Conservation (phyloP, 345 rosid genomes). For the Brassica juncea region DNA sequence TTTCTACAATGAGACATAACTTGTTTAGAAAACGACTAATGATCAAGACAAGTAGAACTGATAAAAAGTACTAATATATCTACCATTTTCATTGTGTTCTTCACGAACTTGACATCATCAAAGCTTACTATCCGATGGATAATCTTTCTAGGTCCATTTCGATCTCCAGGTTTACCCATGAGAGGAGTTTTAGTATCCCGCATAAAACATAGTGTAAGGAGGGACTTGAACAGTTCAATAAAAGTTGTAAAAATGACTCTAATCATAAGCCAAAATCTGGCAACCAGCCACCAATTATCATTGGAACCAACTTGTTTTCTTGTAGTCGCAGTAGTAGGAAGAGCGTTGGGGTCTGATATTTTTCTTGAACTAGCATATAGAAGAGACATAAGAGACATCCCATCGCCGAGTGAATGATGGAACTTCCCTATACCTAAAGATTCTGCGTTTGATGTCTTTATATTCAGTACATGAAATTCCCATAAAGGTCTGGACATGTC, state of each 20-base stretch:
- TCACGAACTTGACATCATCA: constrained; percentile 51
- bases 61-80: not conserved
- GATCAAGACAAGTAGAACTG: not conserved
- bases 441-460: constrained; percentile 19
- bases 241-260: constrained; percentile 46
- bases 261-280: constrained; percentile 43
- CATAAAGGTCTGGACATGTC: constrained; percentile 64
- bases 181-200: constrained; percentile 49
- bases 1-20: not conserved
- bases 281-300: constrained; percentile 12
- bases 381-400: constrained; percentile 13
- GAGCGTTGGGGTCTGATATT: constrained; percentile 49
- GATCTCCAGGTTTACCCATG: not conserved
- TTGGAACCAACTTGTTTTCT: not conserved
- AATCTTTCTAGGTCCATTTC: constrained; percentile 25
- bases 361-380: constrained; percentile 47
- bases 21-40: not conserved
- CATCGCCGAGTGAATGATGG: constrained; percentile 13
- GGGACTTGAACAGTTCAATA: constrained; percentile 41
- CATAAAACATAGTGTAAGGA: constrained; percentile 43
- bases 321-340: constrained; percentile 47
- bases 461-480: constrained; percentile 62
- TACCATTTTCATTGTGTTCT: constrained; percentile 17
- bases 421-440: not conserved
- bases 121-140: constrained; percentile 44